Conservation (phyloP, 768 basidiomycete species). For the Serendipita sp. region DNA sequence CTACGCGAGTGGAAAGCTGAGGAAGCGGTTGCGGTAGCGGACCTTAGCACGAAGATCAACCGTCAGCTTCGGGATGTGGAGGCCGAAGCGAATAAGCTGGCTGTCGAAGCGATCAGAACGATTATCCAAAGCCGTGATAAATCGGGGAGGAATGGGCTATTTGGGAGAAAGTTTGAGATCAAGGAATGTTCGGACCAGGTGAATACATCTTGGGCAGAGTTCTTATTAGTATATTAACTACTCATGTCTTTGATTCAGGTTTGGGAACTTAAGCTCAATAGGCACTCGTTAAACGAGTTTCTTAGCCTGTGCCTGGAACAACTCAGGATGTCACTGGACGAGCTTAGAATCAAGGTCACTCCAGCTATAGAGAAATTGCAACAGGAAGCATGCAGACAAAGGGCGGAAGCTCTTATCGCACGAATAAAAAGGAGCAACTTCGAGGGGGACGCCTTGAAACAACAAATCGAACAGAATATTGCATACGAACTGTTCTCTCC, state of each 20-base stretch:
- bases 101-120: no score
- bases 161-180: neutral
- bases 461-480: neutral
- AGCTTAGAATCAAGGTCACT: neutral
- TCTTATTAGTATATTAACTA: neutral
- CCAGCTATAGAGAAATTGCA: neutral
- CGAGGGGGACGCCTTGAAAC: neutral
- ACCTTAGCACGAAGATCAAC: neutral
- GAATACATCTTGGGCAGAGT: neutral
- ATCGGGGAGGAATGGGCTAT: neutral
- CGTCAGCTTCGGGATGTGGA: neutral
- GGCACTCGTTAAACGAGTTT: neutral
- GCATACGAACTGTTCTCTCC: neutral
- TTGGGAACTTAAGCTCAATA: no score
- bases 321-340: neutral
- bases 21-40: neutral
- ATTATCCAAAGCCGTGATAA: no score
- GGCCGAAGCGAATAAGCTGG: no score
- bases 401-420: neutral
- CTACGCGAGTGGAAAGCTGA: neutral
- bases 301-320: neutral
- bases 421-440: neutral
- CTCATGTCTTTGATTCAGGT: neutral
- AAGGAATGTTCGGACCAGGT: neutral
- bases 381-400: neutral